Evolutionary conservation across 1,284 basidiomycete genomes (phyloP), one percentile per base, ranked within the genome.

Genomic region (Afroboletus lepidellus): DNA sequence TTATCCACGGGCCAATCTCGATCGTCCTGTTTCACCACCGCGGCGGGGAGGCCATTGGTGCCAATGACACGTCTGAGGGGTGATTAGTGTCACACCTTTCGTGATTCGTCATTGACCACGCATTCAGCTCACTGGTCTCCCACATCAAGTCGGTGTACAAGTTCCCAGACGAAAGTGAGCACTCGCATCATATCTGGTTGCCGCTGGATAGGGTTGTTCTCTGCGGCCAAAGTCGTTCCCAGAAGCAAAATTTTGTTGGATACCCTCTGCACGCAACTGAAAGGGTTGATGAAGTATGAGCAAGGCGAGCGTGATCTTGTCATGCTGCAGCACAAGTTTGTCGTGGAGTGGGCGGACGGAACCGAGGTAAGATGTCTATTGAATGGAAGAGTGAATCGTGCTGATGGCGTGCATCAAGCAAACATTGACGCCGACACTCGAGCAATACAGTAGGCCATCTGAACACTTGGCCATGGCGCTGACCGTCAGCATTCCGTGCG

Each of bases 261-360:
- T 75, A 95, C 97, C 20, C 87, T 99, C 58, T 97, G 95, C 68
- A 92, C 85, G 3, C 87, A 82, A 27, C 83, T 99, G 47, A 94
- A 99, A 78, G 81, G 78, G 59, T 83, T 97, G 71, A 98, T 97
- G 89, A 83, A 86, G 70, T 98, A 98, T 75, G 89, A 86, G 57
- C 75, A 80, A 43, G 92, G 92, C 57, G 95, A 98, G 75, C 87
- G 94, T 20, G 96, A 99, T 72, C 84, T 98, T 60, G 92, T 99
- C 60, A 92, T 98, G 84, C 84, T 99, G 48, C 95, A 98, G 75
- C 96, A 99, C 83, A 96, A 95, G 76, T 97, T 98, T 68, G 75
- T 91, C 62, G 86, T 97, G 42, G 83, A 93, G 69, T 90, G 89
- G 82, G 77, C 80, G 34, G 91, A 96, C 66, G 94, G 94, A 48